Evolutionary conservation across 352 stramenopile species (phyloP).

Genomic region (Phytophthora quininea): DNA sequence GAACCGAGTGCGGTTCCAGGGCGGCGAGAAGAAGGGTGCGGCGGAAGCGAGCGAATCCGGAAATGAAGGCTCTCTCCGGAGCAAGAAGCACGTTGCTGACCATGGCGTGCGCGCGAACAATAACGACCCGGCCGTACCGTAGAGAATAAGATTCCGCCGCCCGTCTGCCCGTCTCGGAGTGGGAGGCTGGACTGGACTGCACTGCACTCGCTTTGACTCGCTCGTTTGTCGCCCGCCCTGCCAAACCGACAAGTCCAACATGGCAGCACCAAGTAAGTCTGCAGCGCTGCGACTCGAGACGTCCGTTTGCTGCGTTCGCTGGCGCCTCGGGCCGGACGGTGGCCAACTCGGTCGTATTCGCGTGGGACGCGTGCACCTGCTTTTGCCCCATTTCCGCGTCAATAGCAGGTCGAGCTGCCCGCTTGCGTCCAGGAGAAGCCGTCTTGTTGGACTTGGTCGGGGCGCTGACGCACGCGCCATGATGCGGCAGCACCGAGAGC

Average conservation of each 20-base stretch:
- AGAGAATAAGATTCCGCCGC: constrained; percentile 34
- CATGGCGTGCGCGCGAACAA: constrained; percentile 17
- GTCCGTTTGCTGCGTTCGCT: not conserved
- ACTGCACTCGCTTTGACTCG: too few relatives aligned
- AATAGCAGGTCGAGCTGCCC: too few relatives aligned
- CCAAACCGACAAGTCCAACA: too few relatives aligned
- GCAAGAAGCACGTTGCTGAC: constrained; percentile 13
- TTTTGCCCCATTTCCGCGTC: too few relatives aligned
- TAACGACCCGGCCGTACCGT: constrained; percentile 19
- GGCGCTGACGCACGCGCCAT: constrained; percentile 23
- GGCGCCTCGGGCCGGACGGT: constrained; percentile 6
- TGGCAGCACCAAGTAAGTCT: too few relatives aligned
- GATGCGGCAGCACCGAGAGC: not conserved
- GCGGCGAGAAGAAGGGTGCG: constrained; percentile 5
- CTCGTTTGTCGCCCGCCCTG: not conserved
- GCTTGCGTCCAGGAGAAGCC: constrained; percentile 23
- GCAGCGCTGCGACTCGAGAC: too few relatives aligned
- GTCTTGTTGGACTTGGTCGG: constrained; percentile 26
- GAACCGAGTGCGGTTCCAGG: constrained; percentile 1
- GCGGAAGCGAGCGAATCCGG: constrained; percentile 31
- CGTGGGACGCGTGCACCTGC: constrained; percentile 15
- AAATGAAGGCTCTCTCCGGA: constrained; percentile 30
- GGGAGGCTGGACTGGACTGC: not conserved
- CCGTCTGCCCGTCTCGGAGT: not conserved
- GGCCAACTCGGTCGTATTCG: constrained; percentile 33